Percentiles rank a stretch among this genome's conserved stretches.
Evolutionary conservation across 345 rosid genomes (phyloP).

Genomic region (Camelina sativa): DNA sequence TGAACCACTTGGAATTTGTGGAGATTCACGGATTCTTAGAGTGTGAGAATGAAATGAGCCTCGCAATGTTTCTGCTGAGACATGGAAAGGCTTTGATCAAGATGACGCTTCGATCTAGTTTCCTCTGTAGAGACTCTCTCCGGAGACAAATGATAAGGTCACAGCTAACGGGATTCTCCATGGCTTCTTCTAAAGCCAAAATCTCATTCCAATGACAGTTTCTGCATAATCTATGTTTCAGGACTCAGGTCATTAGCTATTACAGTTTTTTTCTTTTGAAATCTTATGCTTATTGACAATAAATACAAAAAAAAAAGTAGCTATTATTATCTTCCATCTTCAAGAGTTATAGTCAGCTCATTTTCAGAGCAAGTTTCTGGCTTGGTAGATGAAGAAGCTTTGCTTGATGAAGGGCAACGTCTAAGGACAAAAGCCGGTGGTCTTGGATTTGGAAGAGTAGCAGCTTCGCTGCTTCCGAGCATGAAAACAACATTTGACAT

Average conservation of each 20-base stretch:
- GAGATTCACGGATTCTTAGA: slow-evolving; percentile 78
- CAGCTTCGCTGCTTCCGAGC: slow-evolving; percentile 49
- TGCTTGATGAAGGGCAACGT: slow-evolving; percentile 52
- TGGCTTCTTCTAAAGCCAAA: slow-evolving; percentile 81
- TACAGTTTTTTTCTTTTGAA: slow-evolving; percentile 14
- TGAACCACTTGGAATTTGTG: slow-evolving; percentile 62
- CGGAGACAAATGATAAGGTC: slow-evolving; percentile 69
- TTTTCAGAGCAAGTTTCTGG: slow-evolving; percentile 55
- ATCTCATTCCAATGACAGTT: slow-evolving; percentile 50
- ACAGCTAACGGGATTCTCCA: slow-evolving; percentile 68
- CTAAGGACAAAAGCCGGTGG: slow-evolving; percentile 54
- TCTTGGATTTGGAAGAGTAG: slow-evolving; percentile 56
- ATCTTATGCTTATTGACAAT: neutral
- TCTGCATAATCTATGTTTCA: slow-evolving; percentile 13
- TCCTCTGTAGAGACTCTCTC: slow-evolving; percentile 60
- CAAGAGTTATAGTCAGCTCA: slow-evolving; percentile 53
- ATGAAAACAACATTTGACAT: slow-evolving; percentile 61
- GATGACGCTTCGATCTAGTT: slow-evolving; percentile 64
- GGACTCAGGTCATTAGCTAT: slow-evolving; percentile 9
- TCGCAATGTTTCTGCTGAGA: slow-evolving; percentile 74
- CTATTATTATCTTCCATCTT: slow-evolving; percentile 51
- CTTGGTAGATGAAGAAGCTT: slow-evolving; percentile 55
- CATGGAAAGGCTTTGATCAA: slow-evolving; percentile 77
- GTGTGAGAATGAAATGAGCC: slow-evolving; percentile 75
- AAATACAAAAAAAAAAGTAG: neutral